Conservation (phyloP, 345 rosid species). For the Eucalyptus leucophloia region DNA sequence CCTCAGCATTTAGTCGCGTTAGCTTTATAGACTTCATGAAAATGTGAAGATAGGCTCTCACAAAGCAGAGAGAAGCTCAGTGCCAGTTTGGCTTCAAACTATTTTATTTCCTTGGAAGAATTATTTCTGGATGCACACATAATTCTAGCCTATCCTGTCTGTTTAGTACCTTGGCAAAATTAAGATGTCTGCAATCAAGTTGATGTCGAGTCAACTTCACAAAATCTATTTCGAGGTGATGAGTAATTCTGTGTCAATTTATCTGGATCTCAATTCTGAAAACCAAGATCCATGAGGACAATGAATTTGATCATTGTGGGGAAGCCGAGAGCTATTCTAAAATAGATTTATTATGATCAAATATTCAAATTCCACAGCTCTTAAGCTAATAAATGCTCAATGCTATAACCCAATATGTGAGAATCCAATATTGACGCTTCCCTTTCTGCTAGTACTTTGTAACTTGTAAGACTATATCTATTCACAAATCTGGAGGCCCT, state of each 20-base stretch:
- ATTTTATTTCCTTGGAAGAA: not conserved
- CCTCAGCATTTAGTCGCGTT: not conserved
- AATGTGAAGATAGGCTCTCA: not conserved
- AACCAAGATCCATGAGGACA: not conserved
- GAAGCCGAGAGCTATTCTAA: not conserved
- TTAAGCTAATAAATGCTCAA: not conserved
- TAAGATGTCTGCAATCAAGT: not conserved
- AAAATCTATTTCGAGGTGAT: not conserved
- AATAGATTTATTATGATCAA: not conserved
- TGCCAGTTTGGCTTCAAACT: not conserved
- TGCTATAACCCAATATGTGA: not conserved
- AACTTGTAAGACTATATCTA: not conserved
- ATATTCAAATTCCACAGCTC: not conserved
- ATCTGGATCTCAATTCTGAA: not conserved
- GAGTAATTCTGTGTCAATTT: not conserved
- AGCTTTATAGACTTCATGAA: not conserved
- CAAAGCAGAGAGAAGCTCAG: not conserved
- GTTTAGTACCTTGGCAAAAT: not conserved
- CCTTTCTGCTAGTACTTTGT: not conserved
- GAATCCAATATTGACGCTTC: not conserved
- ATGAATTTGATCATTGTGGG: not conserved
- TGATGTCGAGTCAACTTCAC: not conserved
- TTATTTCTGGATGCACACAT: not conserved
- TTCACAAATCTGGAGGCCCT: constrained; percentile 18
- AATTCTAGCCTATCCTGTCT: not conserved